These are phyloP conservation scores for Paxillus involutus DNA, from an alignment of 768 basidiomycete species.

Conservation along the genomic window DNA sequence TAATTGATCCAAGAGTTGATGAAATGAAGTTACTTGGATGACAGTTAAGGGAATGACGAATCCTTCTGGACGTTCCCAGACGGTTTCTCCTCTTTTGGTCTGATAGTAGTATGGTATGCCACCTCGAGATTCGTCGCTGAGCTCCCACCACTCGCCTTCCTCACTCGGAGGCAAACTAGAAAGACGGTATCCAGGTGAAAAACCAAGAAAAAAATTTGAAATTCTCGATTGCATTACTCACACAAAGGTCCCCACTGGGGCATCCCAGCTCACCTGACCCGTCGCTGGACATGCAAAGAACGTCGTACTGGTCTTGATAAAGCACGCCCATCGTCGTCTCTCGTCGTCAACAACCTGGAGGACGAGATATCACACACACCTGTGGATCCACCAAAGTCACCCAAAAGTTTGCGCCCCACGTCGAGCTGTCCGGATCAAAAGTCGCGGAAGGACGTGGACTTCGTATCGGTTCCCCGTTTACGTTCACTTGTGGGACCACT, in stretches of 20 bases:
- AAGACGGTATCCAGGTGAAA: not conserved
- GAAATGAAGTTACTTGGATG: constrained; percentile 62
- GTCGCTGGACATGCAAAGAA: constrained; percentile 95
- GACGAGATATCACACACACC: constrained; percentile 43
- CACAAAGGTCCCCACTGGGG: constrained; percentile 88
- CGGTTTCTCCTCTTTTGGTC: constrained; percentile 86
- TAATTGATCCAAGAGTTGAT: not conserved
- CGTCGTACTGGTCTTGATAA: constrained; percentile 51
- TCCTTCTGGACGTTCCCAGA: constrained; percentile 87
- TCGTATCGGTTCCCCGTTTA: constrained; percentile 32
- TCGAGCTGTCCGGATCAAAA: constrained; percentile 41
- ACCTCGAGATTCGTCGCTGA: constrained; percentile 78
- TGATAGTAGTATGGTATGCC: constrained; percentile 94
- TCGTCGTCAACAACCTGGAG: constrained; percentile 8
- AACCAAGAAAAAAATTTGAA: constrained; percentile 18
- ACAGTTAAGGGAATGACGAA: constrained; percentile 91
- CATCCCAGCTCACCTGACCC: constrained; percentile 91
- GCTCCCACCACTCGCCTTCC: constrained; percentile 96
- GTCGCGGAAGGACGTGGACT: constrained; percentile 33
- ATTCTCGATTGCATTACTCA: constrained; percentile 38
- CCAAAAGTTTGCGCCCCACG: constrained; percentile 93
- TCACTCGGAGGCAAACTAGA: constrained; percentile 75
- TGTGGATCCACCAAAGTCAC: constrained; percentile 90
- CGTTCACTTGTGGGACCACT: constrained; percentile 34
- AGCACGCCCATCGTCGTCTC: constrained; percentile 4